Evolutionary conservation across 2,329 filamentous ascomycete species (phyloP).

Genomic region (Microdochium nivale): DNA sequence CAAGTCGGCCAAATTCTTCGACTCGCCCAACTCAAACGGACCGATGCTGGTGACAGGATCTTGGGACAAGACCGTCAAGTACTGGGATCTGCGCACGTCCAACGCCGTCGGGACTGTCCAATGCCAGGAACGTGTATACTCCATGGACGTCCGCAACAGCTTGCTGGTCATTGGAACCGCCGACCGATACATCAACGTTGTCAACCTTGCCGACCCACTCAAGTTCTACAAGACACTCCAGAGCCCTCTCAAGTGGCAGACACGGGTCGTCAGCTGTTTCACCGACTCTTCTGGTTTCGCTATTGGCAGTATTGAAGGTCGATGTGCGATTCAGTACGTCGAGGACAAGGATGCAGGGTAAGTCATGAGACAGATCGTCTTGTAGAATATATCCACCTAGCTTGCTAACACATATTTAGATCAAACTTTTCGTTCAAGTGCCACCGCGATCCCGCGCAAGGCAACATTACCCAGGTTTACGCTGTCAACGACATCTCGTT

Average conservation of each 20-base stretch:
- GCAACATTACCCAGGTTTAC: slow-evolving; percentile 80
- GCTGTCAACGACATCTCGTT: slow-evolving; percentile 96
- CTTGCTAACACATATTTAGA: slow-evolving; percentile 26
- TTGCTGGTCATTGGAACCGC: slow-evolving; percentile 88
- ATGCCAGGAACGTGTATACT: slow-evolving; percentile 75
- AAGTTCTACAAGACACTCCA: slow-evolving; percentile 96
- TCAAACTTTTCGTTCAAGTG: slow-evolving; percentile 99
- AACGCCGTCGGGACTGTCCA: slow-evolving; percentile 56
- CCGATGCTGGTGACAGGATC: slow-evolving; percentile 87
- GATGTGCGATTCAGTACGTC: slow-evolving; percentile 96
- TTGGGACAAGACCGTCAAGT: slow-evolving; percentile 86
- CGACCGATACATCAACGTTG: slow-evolving; percentile 90
- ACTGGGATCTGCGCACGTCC: slow-evolving; percentile 70
- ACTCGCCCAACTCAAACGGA: slow-evolving; percentile 51
- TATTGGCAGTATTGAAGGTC: slow-evolving; percentile 91
- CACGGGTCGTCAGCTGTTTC: slow-evolving; percentile 89
- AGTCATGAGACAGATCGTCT: slow-evolving; percentile 11
- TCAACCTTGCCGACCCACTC: slow-evolving; percentile 80
- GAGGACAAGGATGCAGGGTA: slow-evolving; percentile 85
- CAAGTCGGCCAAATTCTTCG: slow-evolving; percentile 69
- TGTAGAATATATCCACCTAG: slow-evolving; percentile 1
- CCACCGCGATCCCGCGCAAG: slow-evolving; percentile 72
- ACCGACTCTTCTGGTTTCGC: slow-evolving; percentile 86
- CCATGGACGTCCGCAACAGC: slow-evolving; percentile 83
- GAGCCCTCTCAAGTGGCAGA: slow-evolving; percentile 97